Evolutionary conservation across 2,329 filamentous ascomycete species (phyloP).

Genomic region (Alternaria sp.): DNA sequence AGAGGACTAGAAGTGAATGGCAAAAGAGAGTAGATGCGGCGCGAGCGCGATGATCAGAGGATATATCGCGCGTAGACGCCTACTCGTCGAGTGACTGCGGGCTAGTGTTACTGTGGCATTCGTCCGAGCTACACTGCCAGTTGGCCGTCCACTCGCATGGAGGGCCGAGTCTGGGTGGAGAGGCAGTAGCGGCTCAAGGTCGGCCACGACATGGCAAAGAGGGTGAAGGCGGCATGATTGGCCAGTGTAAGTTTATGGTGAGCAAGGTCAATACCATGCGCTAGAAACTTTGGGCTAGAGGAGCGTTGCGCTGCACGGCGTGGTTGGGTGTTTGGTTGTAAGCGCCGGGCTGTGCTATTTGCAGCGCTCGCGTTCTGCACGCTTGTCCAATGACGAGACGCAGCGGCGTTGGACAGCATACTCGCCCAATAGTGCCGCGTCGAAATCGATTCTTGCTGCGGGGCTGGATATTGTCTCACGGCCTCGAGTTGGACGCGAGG

Average conservation of each 20-base stretch:
- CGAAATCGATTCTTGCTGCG: constrained; percentile 4
- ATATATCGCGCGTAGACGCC: constrained; percentile 48
- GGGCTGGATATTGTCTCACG: constrained; percentile 10
- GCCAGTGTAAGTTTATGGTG: constrained; percentile 21
- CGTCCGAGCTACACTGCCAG: constrained; percentile 36
- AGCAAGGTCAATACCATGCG: constrained; percentile 25
- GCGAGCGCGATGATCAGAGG: constrained; percentile 36
- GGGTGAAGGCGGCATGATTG: constrained; percentile 33
- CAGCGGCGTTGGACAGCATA: constrained; percentile 30
- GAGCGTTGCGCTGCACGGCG: constrained; percentile 29
- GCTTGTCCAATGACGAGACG: constrained; percentile 33
- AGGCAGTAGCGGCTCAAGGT: constrained; percentile 42
- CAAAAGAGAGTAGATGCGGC: constrained; percentile 31
- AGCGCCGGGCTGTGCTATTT: constrained; percentile 44
- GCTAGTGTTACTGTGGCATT: constrained; percentile 38
- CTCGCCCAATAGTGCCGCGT: constrained; percentile 34
- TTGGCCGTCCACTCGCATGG: constrained; percentile 39
- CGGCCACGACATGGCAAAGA: constrained; percentile 45
- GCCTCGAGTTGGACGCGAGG: constrained; percentile 2
- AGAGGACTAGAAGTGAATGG: constrained; percentile 45
- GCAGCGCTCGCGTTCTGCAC: constrained; percentile 28
- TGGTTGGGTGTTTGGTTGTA: constrained; percentile 43
- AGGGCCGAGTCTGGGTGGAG: constrained; percentile 28
- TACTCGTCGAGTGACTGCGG: constrained; percentile 25
- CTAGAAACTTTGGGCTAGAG: constrained; percentile 29